Conservation (phyloP, 306 rosid genomes). For the Dalbergia cultrata region DNA sequence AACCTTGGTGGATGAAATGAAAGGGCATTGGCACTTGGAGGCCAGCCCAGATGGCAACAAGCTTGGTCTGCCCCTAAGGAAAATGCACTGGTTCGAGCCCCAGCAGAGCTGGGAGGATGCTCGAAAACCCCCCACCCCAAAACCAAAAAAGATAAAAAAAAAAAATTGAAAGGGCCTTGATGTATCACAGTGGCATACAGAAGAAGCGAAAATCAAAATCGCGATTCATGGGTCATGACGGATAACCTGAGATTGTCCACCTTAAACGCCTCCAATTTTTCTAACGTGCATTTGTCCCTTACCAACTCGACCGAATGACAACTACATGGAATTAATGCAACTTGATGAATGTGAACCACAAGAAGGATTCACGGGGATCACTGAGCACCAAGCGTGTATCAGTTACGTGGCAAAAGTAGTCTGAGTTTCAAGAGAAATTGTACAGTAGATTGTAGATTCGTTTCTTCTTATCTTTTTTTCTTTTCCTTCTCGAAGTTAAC, state of each 20-base stretch:
- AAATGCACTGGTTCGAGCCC: too few species aligned
- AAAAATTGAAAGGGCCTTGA: background rate
- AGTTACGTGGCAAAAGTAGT: background rate
- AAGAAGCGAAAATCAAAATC: background rate
- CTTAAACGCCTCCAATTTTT: background rate
- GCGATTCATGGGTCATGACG: background rate
- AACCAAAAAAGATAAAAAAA: too few species aligned
- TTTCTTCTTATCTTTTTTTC: too few species aligned
- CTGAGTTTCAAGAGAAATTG: too few species aligned
- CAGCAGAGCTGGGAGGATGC: too few species aligned
- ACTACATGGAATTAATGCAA: background rate
- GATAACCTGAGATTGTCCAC: background rate
- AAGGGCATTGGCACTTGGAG: too few species aligned
- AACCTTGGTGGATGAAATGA: background rate
- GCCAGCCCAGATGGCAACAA: too few species aligned
- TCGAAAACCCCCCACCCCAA: too few species aligned
- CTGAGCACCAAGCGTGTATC: background rate
- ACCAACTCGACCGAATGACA: conserved; percentile 18
- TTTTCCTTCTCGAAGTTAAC: background rate
- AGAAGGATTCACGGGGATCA: background rate
- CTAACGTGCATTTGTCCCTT: background rate
- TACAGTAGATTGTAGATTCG: too few species aligned
- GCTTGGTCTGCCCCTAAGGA: too few species aligned
- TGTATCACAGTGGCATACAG: background rate
- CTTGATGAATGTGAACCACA: background rate